phyloP scores from a whole-genome alignment of 2,329 filamentous ascomycete species.

The Sporothrix brunneoviolacea region DNA sequence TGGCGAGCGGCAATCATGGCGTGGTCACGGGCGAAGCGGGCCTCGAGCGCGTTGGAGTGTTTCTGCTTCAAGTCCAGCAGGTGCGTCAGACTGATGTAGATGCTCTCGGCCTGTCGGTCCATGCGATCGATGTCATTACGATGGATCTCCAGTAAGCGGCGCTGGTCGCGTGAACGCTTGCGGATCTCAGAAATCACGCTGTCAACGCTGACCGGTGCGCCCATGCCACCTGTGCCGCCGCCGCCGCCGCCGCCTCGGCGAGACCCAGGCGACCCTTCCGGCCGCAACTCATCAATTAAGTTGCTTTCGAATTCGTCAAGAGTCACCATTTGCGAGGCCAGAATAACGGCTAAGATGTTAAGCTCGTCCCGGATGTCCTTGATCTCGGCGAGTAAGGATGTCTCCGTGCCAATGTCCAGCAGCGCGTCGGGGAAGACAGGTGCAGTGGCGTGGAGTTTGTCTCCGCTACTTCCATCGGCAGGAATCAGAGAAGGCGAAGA shows the following conservation, averaged over 20 bases:
- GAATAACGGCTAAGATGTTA: constrained; percentile 48
- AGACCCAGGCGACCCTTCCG: neutral
- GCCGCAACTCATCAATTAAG: constrained; percentile 28
- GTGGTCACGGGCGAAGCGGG: constrained; percentile 54
- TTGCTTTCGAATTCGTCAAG: constrained; percentile 36
- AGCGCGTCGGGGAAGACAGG: constrained; percentile 45
- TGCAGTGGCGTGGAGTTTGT: neutral
- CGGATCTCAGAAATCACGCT: constrained; percentile 35
- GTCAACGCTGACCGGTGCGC: constrained; percentile 1
- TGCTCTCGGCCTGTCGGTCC: constrained; percentile 54
- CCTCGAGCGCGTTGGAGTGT: constrained; percentile 61
- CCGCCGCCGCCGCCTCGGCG: neutral
- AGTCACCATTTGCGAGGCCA: constrained; percentile 14
- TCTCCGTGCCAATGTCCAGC: constrained; percentile 55
- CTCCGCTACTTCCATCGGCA: constrained; percentile 5
- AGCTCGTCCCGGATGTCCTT: constrained; percentile 64
- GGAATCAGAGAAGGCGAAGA: neutral
- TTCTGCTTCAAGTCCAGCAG: constrained; percentile 63
- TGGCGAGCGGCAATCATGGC: constrained; percentile 51
- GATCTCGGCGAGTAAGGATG: constrained; percentile 53
- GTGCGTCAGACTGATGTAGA: constrained; percentile 54
- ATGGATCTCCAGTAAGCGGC: constrained; percentile 50
- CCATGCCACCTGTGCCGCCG: neutral
- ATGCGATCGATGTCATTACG: constrained; percentile 56
- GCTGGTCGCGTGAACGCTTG: constrained; percentile 49